phyloP scores from a whole-genome alignment of 2,329 filamentous ascomycete species.

The Monosporascus sp. region DNA sequence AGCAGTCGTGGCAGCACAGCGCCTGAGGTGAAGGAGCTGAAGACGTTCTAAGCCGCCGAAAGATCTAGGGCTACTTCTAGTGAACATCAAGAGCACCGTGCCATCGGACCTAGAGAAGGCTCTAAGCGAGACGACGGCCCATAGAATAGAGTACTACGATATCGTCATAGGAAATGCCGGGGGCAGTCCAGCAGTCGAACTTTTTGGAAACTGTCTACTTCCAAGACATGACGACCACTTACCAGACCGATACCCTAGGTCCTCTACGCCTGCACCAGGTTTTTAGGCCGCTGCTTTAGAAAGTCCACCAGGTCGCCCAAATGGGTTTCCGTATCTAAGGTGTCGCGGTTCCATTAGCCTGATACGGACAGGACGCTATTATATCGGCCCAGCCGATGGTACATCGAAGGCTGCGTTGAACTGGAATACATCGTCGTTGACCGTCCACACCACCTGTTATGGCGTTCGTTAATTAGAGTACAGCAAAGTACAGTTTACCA shows the following conservation, averaged over 20 bases:
- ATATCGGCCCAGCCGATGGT: slow-evolving; percentile 19
- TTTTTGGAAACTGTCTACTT: slow-evolving; percentile 23
- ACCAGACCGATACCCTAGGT: slow-evolving; percentile 25
- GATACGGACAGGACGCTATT: slow-evolving; percentile 10
- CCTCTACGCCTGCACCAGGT: slow-evolving; percentile 27
- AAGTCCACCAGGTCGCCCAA: slow-evolving; percentile 13
- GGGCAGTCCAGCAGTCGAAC: slow-evolving; percentile 15
- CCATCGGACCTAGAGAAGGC: slow-evolving; percentile 21
- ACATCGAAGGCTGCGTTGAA: slow-evolving; percentile 26
- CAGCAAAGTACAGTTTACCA: slow-evolving; percentile 7
- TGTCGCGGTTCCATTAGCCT: slow-evolving; percentile 18
- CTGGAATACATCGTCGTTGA: slow-evolving; percentile 21
- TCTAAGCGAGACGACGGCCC: slow-evolving; percentile 16
- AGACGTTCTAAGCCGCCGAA: slow-evolving; percentile 16
- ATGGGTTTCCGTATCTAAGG: neutral
- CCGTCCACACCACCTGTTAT: neutral
- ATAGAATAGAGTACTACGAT: slow-evolving; percentile 27
- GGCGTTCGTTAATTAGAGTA: too few relatives aligned
- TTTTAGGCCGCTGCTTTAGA: slow-evolving; percentile 23
- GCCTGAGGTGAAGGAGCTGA: slow-evolving; percentile 19
- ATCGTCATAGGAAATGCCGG: slow-evolving; percentile 33
- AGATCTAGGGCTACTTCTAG: slow-evolving; percentile 24
- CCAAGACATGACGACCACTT: slow-evolving; percentile 17
- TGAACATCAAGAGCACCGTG: slow-evolving; percentile 24
- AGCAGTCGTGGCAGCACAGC: neutral